Percentiles rank a stretch among this genome's conserved stretches.
These are phyloP conservation scores for Ustanciosporium gigantosporum DNA, from an alignment of 1,284 basidiomycete genomes.

Conservation along the genomic window DNA sequence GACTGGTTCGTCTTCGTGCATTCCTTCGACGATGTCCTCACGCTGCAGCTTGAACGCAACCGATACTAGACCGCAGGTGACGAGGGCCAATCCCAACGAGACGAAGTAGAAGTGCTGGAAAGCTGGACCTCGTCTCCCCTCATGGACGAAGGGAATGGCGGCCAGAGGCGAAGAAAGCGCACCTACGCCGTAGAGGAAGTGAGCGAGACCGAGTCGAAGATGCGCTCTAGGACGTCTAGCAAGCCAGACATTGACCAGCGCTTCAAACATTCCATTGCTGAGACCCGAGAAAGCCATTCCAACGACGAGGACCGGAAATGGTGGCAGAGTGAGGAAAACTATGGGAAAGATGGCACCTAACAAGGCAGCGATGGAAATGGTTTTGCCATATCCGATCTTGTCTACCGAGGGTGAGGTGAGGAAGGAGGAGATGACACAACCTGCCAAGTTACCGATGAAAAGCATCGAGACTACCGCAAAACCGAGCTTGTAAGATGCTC, in stretches of 20 bases:
- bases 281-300: constrained; percentile 30
- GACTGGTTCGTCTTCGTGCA: neutral
- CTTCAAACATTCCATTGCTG: constrained; percentile 17
- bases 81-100: constrained; percentile 18
- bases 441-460: constrained; percentile 40
- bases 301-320: constrained; percentile 35
- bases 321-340: constrained; percentile 34
- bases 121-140: constrained; percentile 8
- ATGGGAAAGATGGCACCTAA: constrained; percentile 14
- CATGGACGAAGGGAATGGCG: constrained; percentile 29
- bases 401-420: constrained; percentile 27
- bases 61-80: constrained; percentile 15
- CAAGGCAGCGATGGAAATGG: constrained; percentile 21
- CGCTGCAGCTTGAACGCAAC: constrained; percentile 25
- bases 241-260: constrained; percentile 38
- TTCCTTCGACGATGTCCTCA: constrained; percentile 20
- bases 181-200: constrained; percentile 46
- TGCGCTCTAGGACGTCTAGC: constrained; percentile 24
- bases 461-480: constrained; percentile 31
- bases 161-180: constrained; percentile 42
- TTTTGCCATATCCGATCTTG: constrained; percentile 23
- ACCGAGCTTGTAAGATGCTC: constrained; percentile 25
- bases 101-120: constrained; percentile 41
- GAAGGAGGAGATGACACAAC: constrained; percentile 33
- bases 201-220: constrained; percentile 30